Conservation (phyloP, 2,329 filamentous ascomycete species). For the Sporothrix inflata region DNA sequence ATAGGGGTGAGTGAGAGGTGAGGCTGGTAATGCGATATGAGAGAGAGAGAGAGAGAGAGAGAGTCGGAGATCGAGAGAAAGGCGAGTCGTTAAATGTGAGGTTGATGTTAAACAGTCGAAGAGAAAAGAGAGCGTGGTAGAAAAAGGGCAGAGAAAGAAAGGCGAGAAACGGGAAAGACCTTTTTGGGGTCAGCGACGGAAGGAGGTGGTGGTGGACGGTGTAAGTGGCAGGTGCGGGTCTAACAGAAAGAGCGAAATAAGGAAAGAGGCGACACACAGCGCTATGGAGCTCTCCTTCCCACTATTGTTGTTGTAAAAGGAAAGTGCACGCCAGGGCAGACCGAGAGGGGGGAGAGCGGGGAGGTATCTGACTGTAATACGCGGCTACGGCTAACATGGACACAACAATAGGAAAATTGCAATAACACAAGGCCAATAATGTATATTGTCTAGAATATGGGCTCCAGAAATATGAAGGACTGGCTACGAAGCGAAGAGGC, state of each 20-base stretch:
- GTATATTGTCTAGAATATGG: background rate
- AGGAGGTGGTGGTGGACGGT: constrained; percentile 22
- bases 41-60: background rate
- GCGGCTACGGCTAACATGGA: constrained; percentile 8
- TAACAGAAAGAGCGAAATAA: constrained; percentile 9
- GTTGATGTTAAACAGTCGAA: background rate
- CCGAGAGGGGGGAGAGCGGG: background rate
- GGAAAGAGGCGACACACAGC: constrained; percentile 3
- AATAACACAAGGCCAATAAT: background rate
- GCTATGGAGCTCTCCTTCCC: background rate
- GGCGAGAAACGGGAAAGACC: constrained; percentile 16
- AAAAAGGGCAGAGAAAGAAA: constrained; percentile 17
- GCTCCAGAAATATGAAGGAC: background rate
- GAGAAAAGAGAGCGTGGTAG: background rate
- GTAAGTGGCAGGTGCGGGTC: constrained; percentile 28
- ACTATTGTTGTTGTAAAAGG: background rate
- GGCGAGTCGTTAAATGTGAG: background rate
- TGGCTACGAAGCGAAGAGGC: background rate
- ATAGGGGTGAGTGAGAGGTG: background rate
- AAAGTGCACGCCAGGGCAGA: constrained; percentile 9
- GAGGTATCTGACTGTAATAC: constrained; percentile 8
- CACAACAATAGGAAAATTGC: constrained; percentile 2
- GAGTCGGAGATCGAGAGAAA: background rate
- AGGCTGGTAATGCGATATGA: background rate
- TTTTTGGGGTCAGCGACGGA: constrained; percentile 6